Evolutionary conservation across 2,329 filamentous ascomycete genomes (phyloP), one percentile per base, ranked within the genome.

Genomic region (Calonectria naviculata): DNA sequence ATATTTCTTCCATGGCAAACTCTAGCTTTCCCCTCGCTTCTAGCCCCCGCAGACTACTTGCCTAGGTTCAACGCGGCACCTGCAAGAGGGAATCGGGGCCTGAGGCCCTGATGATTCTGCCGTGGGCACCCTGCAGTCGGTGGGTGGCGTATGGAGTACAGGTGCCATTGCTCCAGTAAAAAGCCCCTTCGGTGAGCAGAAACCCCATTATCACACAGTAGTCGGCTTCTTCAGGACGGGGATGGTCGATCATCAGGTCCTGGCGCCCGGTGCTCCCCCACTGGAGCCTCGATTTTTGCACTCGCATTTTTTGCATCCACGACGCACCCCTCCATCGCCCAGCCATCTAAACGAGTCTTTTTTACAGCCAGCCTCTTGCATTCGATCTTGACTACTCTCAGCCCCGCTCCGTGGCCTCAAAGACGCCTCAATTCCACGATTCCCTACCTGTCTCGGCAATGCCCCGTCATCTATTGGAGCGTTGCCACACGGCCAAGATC

Each of bases 361-460:
- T 49, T 47, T 38, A 31, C 68, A 70, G 68, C 68, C 68, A 66
- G 68, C 63, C 68, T 70, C 68, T 70, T 66, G 29, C 63, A 70
- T 70, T 70, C 46, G 12, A 21, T 44, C 46, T 63, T 70, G 31
- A 52, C 56, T 54, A 13, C 44, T 66, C 64, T 60, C 8, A 31
- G 52, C n/a, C 12, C 26, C 41, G 42, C 42, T 28, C 61, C 24
- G 58, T 3, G 29, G 36, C 60, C 60, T 63, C 31, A 28, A 26
- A 10, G 63, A 34, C 36, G 26, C 49, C 34, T 52, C 60, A 41
- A 34, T 66, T 44, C n/a, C 54, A 63, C 8, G 15, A 62, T 65
- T 61, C 19, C 21, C 24, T 54, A 38, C 38, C n/a, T 49, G 60
- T 68, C 66, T 68, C 66, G 66, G 66, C 60, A 68, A 64, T 64